phyloP scores from a whole-genome alignment of 768 basidiomycete species.

The Chalciporus piperatus region DNA sequence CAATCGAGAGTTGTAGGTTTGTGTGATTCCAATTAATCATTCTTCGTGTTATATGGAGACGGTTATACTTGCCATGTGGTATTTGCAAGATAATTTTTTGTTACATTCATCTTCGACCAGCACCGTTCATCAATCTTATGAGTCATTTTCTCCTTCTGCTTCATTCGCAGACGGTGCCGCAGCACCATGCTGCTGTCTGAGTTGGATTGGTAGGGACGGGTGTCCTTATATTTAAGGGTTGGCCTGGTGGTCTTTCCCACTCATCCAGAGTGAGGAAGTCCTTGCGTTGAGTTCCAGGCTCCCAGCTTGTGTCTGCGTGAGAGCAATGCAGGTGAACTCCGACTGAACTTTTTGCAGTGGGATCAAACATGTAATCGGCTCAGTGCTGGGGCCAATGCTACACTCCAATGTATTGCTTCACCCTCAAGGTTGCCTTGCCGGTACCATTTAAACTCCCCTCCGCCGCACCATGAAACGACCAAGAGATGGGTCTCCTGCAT shows the following conservation, averaged over 20 bases:
- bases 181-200: too few species aligned
- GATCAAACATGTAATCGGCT: conserved; percentile 20
- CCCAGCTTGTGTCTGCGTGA: too few species aligned
- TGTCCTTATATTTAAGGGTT: too few species aligned
- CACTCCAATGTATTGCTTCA: conserved; percentile 3
- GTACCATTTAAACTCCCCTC: neutral
- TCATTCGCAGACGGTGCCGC: too few species aligned
- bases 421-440: neutral
- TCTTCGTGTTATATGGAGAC: neutral
- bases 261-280: neutral
- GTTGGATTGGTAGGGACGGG: too few species aligned
- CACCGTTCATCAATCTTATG: too few species aligned
- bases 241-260: too few species aligned
- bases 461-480: neutral
- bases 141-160: too few species aligned
- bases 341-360: neutral
- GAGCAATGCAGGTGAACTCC: neutral
- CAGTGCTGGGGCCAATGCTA: neutral
- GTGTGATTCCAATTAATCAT: neutral
- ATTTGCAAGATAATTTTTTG: too few species aligned
- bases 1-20: neutral
- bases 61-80: too few species aligned
- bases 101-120: too few species aligned
- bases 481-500: conserved; percentile 1
- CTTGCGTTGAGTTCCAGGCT: neutral